Evolutionary conservation across 2,329 filamentous ascomycete genomes (phyloP).

Genomic region (Ceratocystis lukuohia): DNA sequence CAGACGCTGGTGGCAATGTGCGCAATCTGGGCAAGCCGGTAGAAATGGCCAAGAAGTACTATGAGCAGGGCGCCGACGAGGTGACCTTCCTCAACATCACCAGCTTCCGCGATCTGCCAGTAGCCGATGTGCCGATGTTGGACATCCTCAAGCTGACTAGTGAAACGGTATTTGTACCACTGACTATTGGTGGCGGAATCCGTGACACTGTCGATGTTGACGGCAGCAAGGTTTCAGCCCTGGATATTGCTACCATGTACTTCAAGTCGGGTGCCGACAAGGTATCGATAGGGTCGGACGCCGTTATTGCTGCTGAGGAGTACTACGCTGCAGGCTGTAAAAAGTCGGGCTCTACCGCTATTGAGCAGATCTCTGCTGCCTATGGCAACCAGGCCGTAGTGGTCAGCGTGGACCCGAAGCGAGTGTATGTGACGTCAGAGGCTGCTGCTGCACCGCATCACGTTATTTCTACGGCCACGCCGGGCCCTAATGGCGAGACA

Average conservation of each 20-base stretch:
- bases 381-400: conserved; percentile 97
- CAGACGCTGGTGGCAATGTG: conserved; percentile 47
- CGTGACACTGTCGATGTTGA: conserved; percentile 83
- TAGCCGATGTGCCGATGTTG: conserved; percentile 89
- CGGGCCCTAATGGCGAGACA: conserved; percentile 61
- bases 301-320: conserved; percentile 81
- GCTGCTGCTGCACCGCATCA: conserved; percentile 55
- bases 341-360: conserved; percentile 70
- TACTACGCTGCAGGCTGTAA: conserved; percentile 61
- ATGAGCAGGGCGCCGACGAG: conserved; percentile 92
- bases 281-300: conserved; percentile 90
- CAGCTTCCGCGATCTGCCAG: conserved; percentile 85
- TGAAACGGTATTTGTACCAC: conserved; percentile 83
- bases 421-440: conserved; percentile 66
- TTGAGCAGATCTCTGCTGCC: conserved; percentile 84
- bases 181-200: conserved; percentile 93
- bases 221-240: conserved; percentile 70
- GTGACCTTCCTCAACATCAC: conserved; percentile 98
- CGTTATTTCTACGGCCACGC: conserved; percentile 55
- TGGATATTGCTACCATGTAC: conserved; percentile 92
- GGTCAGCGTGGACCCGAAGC: conserved; percentile 84
- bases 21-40: conserved; percentile 95
- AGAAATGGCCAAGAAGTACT: conserved; percentile 85
- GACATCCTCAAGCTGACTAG: conserved; percentile 80
- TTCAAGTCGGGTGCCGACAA: conserved; percentile 97